A percentile compares a stretch with the other conserved stretches of the same genome.
phyloP scores from a whole-genome alignment of 2,329 filamentous ascomycete species.

The Claviceps sp. region DNA sequence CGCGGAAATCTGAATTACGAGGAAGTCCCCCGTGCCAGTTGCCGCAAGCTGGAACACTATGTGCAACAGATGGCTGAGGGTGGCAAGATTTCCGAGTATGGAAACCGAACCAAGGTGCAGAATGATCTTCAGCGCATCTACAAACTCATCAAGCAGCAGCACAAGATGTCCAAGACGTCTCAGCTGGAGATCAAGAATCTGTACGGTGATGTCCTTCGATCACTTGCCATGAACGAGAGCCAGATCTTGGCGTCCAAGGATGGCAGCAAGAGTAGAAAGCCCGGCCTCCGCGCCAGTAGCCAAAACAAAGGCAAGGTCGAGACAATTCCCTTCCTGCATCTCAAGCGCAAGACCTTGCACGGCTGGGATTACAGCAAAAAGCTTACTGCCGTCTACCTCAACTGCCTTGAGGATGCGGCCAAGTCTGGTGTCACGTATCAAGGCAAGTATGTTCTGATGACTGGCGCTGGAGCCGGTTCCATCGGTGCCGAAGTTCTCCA shows the following conservation, averaged over 20 bases:
- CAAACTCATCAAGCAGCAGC: constrained; percentile 96
- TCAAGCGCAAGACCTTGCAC: constrained; percentile 86
- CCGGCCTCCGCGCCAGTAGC: constrained; percentile 35
- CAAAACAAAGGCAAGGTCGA: constrained; percentile 80
- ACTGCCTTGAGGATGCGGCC: constrained; percentile 81
- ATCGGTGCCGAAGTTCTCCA: constrained; percentile 96
- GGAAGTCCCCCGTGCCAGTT: constrained; percentile 74
- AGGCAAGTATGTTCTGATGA: constrained; percentile 96
- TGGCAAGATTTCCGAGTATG: constrained; percentile 96
- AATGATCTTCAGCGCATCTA: constrained; percentile 91
- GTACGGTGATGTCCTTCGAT: constrained; percentile 88
- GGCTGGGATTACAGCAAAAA: constrained; percentile 99
- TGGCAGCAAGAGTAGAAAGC: constrained; percentile 52
- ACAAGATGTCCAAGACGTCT: constrained; percentile 92
- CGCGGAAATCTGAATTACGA: constrained; percentile 88
- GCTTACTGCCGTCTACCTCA: constrained; percentile 82
- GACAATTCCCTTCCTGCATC: constrained; percentile 92
- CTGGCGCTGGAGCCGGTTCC: constrained; percentile 90
- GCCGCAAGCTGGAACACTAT: constrained; percentile 95
- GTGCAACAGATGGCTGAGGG: constrained; percentile 97
- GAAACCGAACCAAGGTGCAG: constrained; percentile 95
- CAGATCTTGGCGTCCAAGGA: constrained; percentile 81
- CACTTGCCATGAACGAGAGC: constrained; percentile 92
- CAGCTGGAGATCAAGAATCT: constrained; percentile 93
- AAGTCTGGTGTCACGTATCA: constrained; percentile 80